These are phyloP conservation scores for Rubroboletus pulcherrimus DNA, from an alignment of 768 basidiomycete species.

Conservation along the genomic window DNA sequence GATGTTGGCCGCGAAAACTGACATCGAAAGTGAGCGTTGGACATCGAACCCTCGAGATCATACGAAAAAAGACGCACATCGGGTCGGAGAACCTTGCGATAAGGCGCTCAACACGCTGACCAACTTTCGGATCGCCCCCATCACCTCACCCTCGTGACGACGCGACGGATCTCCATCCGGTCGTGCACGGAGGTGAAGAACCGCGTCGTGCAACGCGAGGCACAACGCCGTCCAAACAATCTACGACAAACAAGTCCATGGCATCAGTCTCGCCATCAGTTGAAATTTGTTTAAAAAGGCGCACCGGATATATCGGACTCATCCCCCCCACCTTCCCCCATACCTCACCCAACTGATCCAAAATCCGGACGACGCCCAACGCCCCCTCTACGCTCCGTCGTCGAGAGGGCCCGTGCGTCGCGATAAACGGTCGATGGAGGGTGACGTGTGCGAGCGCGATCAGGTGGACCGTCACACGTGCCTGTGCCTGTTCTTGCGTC, in stretches of 20 bases:
- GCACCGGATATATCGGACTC: conserved; percentile 20
- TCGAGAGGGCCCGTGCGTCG: conserved; percentile 12
- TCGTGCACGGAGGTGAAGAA: conserved; percentile 16
- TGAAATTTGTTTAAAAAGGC: not conserved
- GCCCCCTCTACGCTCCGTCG: conserved; percentile 16
- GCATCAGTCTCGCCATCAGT: not conserved
- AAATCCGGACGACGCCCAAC: conserved; percentile 7
- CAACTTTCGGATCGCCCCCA: conserved; percentile 15
- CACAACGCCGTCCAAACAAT: conserved; percentile 23
- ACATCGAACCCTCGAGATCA: not conserved
- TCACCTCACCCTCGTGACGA: conserved; percentile 10
- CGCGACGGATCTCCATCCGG: conserved; percentile 1
- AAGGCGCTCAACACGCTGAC: conserved; percentile 14
- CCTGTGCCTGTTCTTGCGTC: not conserved
- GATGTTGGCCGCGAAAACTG: conserved; percentile 23
- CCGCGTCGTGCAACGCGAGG: conserved; percentile 20
- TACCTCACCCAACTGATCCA: conserved; percentile 14
- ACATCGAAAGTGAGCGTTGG: not conserved
- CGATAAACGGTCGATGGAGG: conserved; percentile 21
- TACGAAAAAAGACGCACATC: conserved; percentile 15
- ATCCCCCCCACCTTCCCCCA: not conserved
- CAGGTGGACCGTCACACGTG: conserved; percentile 17
- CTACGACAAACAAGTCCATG: conserved; percentile 1
- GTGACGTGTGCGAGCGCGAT: conserved; percentile 23
- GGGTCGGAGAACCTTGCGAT: conserved; percentile 15